phyloP scores from a whole-genome alignment of 2,329 filamentous ascomycete species.

The Ramularia collo-cygni region DNA sequence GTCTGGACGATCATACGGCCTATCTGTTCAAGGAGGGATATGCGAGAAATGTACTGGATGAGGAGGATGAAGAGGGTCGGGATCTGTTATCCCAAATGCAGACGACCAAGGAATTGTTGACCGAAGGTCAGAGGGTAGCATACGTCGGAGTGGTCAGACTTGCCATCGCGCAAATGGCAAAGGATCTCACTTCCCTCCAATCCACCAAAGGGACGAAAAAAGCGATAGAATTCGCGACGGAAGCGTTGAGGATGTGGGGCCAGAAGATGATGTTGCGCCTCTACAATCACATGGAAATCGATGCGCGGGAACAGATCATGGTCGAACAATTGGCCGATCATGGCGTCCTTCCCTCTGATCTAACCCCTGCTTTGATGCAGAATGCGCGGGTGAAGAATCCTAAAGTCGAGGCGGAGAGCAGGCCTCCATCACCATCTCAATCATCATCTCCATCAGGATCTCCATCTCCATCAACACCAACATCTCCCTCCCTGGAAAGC shows the following conservation, averaged over 20 bases:
- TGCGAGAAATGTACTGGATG: slow-evolving; percentile 50
- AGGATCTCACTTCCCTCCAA: slow-evolving; percentile 57
- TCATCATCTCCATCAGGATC: slow-evolving; percentile 30
- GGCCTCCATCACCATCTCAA: slow-evolving; percentile 29
- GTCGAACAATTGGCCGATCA: slow-evolving; percentile 94
- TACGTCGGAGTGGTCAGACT: slow-evolving; percentile 88
- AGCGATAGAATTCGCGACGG: slow-evolving; percentile 59
- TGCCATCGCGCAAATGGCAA: slow-evolving; percentile 70
- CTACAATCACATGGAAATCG: slow-evolving; percentile 96
- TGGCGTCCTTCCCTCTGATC: slow-evolving; percentile 75
- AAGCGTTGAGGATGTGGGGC: slow-evolving; percentile 88
- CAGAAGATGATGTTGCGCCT: slow-evolving; percentile 97
- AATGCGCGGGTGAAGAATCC: slow-evolving; percentile 93
- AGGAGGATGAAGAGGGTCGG: slow-evolving; percentile 64
- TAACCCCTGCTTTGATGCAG: slow-evolving; percentile 80
- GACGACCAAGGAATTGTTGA: slow-evolving; percentile 89
- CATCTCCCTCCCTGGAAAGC: slow-evolving; percentile 9
- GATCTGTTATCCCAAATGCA: slow-evolving; percentile 88
- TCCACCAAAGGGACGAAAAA: slow-evolving; percentile 64
- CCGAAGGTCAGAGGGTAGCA: slow-evolving; percentile 89
- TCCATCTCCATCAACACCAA: slow-evolving; percentile 25
- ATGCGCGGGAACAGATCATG: slow-evolving; percentile 87
- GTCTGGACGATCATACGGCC: slow-evolving; percentile 93
- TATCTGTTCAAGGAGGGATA: slow-evolving; percentile 81
- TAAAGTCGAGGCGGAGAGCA: slow-evolving; percentile 9